Evolutionary conservation across 2,329 filamentous ascomycete genomes (phyloP).

Genomic region (Hypoxylon sp.): DNA sequence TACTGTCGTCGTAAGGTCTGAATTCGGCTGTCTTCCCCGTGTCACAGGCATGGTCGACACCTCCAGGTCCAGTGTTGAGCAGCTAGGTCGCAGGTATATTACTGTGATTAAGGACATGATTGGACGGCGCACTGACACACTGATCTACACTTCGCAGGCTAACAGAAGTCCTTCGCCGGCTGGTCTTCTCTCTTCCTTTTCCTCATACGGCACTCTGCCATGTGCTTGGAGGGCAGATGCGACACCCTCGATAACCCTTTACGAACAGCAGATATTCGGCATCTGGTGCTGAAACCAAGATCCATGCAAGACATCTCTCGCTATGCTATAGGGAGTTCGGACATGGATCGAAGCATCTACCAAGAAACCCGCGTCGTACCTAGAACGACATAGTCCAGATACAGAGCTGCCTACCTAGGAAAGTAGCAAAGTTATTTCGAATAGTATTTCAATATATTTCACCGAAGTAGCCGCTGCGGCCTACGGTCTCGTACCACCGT

Average conservation of each 20-base stretch:
- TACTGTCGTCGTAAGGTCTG: too few species aligned
- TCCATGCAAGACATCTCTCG: not conserved
- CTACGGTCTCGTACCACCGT: not conserved
- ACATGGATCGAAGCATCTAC: not conserved
- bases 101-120: conserved; percentile 18
- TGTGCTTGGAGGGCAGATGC: conserved; percentile 8
- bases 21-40: conserved; percentile 16
- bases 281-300: not conserved
- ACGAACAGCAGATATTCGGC: not conserved
- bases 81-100: conserved; percentile 25
- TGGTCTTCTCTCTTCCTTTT: conserved; percentile 12
- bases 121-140: conserved; percentile 7
- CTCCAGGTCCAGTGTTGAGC: conserved; percentile 22
- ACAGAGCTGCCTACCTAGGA: not conserved
- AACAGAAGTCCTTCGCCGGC: not conserved
- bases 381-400: not conserved
- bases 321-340: not conserved
- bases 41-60: too few species aligned
- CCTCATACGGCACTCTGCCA: too few species aligned
- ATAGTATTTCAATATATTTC: not conserved
- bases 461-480: not conserved
- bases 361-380: not conserved
- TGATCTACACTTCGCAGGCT: too few species aligned
- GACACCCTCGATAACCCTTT: conserved; percentile 19
- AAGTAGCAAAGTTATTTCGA: not conserved